Conservation (phyloP, 371 early-diverging fungal genomes). For the Zancudomyces culisetae region DNA sequence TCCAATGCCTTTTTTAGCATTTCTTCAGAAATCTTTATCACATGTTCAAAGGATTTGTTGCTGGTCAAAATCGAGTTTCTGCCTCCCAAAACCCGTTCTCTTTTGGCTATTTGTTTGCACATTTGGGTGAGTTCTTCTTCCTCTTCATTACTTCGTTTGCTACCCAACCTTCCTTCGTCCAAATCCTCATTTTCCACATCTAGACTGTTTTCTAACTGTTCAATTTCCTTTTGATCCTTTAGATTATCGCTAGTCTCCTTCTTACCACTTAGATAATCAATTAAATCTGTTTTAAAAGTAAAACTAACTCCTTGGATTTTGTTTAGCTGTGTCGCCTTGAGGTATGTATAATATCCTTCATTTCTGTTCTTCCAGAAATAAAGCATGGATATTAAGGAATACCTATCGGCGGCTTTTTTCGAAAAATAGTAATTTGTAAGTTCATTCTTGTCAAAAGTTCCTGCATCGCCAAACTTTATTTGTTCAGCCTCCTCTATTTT, state of each 20-base stretch:
- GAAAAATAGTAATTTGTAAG: conserved; percentile 37
- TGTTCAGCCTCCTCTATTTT: conserved; percentile 27
- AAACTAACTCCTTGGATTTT: conserved; percentile 49
- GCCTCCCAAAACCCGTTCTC: neutral
- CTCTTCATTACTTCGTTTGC: neutral
- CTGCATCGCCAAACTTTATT: conserved; percentile 29
- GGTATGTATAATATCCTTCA: conserved; percentile 48
- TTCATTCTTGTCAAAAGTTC: conserved; percentile 32
- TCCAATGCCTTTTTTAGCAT: neutral
- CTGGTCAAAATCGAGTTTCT: neutral
- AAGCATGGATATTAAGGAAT: conserved; percentile 54
- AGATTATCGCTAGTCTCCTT: conserved; percentile 19
- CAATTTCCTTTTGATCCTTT: neutral
- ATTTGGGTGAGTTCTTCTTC: neutral
- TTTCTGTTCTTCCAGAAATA: conserved; percentile 42
- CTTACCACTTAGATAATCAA: conserved; percentile 56
- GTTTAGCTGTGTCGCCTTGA: conserved; percentile 37
- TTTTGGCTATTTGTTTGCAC: neutral
- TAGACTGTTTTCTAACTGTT: neutral
- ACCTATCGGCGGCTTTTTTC: conserved; percentile 34
- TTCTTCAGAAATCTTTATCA: neutral
- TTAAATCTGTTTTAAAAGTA: conserved; percentile 41
- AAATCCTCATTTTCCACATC: neutral
- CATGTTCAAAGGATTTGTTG: neutral
- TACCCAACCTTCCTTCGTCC: neutral